A percentile compares a stretch with the other conserved stretches of the same genome.
These are phyloP conservation scores for Didymella keratinophila DNA, from an alignment of 2,329 filamentous ascomycete genomes.

Conservation along the genomic window DNA sequence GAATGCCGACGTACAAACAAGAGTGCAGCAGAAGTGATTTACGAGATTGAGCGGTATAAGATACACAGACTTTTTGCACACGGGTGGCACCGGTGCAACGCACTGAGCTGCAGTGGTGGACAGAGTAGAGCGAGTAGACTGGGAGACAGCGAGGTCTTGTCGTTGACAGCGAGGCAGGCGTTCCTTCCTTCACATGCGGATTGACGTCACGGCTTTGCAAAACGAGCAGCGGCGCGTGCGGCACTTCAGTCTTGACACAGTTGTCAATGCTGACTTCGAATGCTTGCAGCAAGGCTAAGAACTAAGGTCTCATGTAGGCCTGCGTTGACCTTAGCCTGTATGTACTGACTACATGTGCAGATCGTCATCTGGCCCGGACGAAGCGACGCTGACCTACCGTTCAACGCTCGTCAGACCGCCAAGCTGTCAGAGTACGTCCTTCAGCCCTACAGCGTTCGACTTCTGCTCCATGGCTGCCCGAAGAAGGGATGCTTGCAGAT, in stretches of 20 bases:
- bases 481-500: not conserved
- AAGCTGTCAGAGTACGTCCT: conserved; percentile 6
- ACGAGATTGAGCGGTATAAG: not conserved
- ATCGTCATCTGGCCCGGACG: not conserved
- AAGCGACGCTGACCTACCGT: conserved; percentile 15
- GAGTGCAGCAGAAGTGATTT: not conserved
- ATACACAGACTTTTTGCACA: not conserved
- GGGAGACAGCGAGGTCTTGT: not conserved
- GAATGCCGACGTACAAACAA: not conserved
- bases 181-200: not conserved
- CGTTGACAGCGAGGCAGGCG: not conserved
- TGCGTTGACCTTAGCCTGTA: not conserved
- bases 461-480: not conserved
- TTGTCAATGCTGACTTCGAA: not conserved
- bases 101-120: not conserved
- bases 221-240: not conserved
- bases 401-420: conserved; percentile 12
- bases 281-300: not conserved
- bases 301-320: too few species aligned
- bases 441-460: conserved; percentile 5
- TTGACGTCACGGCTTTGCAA: not conserved
- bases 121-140: not conserved
- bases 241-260: not conserved
- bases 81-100: not conserved
- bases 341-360: not conserved